Evolutionary conservation across 495 filamentous ascomycete species (phyloP).

Genomic region (Letharia columbiana): DNA sequence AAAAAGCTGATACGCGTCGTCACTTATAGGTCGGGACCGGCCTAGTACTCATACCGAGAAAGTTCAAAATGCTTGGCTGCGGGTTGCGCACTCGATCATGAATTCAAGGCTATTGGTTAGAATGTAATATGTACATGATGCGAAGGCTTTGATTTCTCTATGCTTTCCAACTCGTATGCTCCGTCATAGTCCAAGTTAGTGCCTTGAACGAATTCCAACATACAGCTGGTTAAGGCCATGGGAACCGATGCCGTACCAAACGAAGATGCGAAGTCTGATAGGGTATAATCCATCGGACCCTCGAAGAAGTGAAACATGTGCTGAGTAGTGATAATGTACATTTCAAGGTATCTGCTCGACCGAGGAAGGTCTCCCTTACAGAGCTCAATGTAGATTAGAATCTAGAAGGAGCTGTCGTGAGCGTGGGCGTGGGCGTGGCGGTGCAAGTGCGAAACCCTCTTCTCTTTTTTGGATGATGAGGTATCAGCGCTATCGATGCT

Average conservation of each 20-base stretch:
- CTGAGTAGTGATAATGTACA: not conserved
- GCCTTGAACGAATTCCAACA: not conserved
- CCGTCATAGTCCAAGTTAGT: not conserved
- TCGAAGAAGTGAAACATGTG: constrained; percentile 2
- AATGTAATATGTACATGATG: constrained; percentile 3
- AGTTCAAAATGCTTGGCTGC: not conserved
- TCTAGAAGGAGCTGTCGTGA: not conserved
- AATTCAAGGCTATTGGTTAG: not conserved
- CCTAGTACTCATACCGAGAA: not conserved
- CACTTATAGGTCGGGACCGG: not conserved
- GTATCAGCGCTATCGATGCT: not conserved
- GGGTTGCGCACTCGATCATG: not conserved
- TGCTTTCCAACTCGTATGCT: not conserved
- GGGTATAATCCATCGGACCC: not conserved
- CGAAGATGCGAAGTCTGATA: not conserved
- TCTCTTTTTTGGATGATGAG: not conserved
- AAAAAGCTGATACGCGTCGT: not conserved
- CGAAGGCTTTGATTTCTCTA: not conserved
- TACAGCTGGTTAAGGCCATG: not conserved
- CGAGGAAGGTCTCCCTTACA: not conserved
- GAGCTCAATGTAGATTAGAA: not conserved
- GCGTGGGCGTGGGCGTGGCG: not conserved
- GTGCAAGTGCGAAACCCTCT: not conserved
- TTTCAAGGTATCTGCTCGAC: not conserved
- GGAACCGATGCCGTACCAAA: not conserved